Base-by-base conservation (phyloP, 2,329 filamentous ascomycete species). In the Acrocalymma vagum region DNA sequence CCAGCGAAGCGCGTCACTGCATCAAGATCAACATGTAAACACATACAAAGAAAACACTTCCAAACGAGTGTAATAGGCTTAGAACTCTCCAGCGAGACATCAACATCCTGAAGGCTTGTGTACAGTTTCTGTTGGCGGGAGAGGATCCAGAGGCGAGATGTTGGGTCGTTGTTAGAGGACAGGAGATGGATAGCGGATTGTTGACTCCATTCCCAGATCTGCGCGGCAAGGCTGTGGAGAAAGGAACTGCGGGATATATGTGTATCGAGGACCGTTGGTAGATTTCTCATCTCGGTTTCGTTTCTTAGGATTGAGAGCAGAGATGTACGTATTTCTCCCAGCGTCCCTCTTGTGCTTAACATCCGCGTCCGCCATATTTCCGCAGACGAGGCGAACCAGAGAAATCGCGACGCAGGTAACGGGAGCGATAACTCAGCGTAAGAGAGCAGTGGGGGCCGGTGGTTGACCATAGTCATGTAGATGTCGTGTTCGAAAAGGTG, bases 371-470 rank as follows among this genome's bases (percentile, higher is more conserved):
- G 85, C 85, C 86, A 90, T 48, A 83, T 78, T 18, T 72, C 63
- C 2, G 86, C 83, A 1, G 77, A 78, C 16, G 77, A 75, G 3
- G 86, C 85, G 30, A 81, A 78, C 86, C 86, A 90, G 1, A 89
- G 62, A 5, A 80, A 74, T 38, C 77, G 74, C 1, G 80, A 74
- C 34, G 80, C 80, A 0, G 87, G 86, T 0, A 90, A 65, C 1
- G 84, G 82, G 2, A 88, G 69, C 2, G 80, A 81, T 13, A 88
- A 64, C 56, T 89, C 86, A 1, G 83, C 78, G 56, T 87, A 89
- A 0, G 84, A 86, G 47, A 88, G 80, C 10, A 82, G 72, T 0
- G 84, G 82, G 45, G 79, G 43, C 3, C 51, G 42, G 15, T 57
- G 42, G 9, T 55, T 57, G 11, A 54, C 35, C 43, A 55, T 42